Evolutionary conservation across 345 rosid species (phyloP).

Genomic region (Brassica carinata): DNA sequence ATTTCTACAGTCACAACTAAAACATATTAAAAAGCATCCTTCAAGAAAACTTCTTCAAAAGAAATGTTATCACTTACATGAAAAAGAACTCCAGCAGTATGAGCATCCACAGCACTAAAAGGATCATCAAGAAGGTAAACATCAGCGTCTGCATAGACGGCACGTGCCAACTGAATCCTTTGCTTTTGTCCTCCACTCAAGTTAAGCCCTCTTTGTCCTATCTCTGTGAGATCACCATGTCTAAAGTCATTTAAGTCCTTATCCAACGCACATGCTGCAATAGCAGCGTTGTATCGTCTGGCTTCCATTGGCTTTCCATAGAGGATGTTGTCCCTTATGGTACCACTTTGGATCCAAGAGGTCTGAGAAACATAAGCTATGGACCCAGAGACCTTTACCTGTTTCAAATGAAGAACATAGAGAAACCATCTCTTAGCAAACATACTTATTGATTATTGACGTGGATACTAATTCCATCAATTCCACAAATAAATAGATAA

Average conservation of each 20-base stretch:
- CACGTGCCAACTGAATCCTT: slow-evolving; percentile 81
- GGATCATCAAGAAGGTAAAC: slow-evolving; percentile 83
- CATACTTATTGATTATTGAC: neutral
- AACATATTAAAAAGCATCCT: slow-evolving; percentile 3
- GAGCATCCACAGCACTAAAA: slow-evolving; percentile 86
- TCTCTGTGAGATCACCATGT: slow-evolving; percentile 81
- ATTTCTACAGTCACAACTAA: slow-evolving; percentile 54
- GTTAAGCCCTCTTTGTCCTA: slow-evolving; percentile 85
- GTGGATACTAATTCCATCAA: no score
- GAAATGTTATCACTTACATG: slow-evolving; percentile 48
- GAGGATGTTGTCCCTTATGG: slow-evolving; percentile 68
- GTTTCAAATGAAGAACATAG: slow-evolving; percentile 9
- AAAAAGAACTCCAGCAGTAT: slow-evolving; percentile 69
- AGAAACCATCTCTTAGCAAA: slow-evolving; percentile 10
- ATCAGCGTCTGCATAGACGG: slow-evolving; percentile 72
- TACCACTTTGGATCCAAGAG: slow-evolving; percentile 89
- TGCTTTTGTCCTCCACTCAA: slow-evolving; percentile 93
- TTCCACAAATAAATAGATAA: no score
- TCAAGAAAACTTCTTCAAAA: neutral
- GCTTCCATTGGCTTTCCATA: slow-evolving; percentile 65
- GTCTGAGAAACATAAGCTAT: slow-evolving; percentile 78
- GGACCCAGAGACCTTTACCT: slow-evolving; percentile 61
- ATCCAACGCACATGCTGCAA: slow-evolving; percentile 67
- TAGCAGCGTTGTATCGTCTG: slow-evolving; percentile 53
- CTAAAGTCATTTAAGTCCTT: slow-evolving; percentile 62